Base-by-base conservation (phyloP, 2,329 filamentous ascomycete species). In the Raffaelea deltoideospora region DNA sequence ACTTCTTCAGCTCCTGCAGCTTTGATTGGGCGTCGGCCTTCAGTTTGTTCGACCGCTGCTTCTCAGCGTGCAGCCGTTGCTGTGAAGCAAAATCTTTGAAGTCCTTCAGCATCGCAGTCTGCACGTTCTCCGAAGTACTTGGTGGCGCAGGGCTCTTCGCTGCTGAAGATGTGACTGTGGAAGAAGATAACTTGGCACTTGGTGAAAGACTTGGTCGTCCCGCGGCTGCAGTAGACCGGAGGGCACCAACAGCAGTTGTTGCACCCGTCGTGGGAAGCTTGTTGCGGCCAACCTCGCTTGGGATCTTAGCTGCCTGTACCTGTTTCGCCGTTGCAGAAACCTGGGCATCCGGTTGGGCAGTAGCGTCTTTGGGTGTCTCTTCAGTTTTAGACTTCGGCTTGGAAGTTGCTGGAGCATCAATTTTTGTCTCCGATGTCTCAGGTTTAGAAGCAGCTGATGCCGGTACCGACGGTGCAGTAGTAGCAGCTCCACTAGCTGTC, bases 1-100 rank as follows among this genome's bases (percentile, higher is more conserved):
- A 98, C 52, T 88, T 94, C 65, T 90, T 92, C 40, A 98, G 61
- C 58, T 98, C 90, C 41, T 84, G 93, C 43, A 98, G 58, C 57
- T 93, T 95, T 45, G 90, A 76, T 46, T 87, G 85, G 54, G 93
- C 93, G 54, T 96, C 90, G 41, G 67, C 69, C 52, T 69, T 74
- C 10, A 67, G 66, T 53, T 76, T 78, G 47, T 58, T 69, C 43
- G 55, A 61, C 32, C 74, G 64, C 28, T 56, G 62, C 48, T 74
- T 70, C 48, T 76, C 70, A 6, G 65, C 65, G 40, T 64, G 66
- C 39, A 59, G 60, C 39, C 69, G 64, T 51, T 76, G 65, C 41
- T 65, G 64, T 19, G 57, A 64, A 17, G 74, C 75, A 52, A 81
- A 81, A 9, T 57, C 63, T 53, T 74, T 79, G 55, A 80, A 81